A percentile compares a stretch with the other conserved stretches of the same genome.
Evolutionary conservation across 2,329 filamentous ascomycete species (phyloP).

Genomic region (Colletotrichum coccodes): DNA sequence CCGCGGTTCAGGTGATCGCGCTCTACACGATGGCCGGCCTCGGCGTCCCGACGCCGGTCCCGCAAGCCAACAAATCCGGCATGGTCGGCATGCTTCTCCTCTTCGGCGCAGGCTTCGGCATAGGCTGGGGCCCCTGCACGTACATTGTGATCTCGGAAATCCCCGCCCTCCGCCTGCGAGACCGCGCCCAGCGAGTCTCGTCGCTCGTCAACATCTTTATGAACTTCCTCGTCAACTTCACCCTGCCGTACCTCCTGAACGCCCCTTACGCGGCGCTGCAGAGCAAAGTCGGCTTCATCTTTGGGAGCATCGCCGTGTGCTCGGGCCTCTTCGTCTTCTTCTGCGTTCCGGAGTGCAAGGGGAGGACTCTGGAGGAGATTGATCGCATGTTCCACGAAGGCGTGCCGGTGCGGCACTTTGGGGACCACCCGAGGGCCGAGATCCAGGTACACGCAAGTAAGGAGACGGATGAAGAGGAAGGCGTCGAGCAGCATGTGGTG

Average conservation of each 20-base stretch:
- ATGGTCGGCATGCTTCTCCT: constrained; percentile 47
- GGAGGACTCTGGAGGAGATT: constrained; percentile 38
- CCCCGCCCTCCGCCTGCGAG: constrained; percentile 33
- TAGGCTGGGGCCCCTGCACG: constrained; percentile 47
- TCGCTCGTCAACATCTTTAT: constrained; percentile 34
- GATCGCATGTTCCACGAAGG: constrained; percentile 37
- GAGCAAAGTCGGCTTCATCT: constrained; percentile 34
- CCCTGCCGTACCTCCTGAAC: constrained; percentile 34
- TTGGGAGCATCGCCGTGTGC: constrained; percentile 31
- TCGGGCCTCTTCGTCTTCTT: constrained; percentile 34
- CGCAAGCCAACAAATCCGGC: constrained; percentile 35
- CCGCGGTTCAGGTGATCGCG: background rate
- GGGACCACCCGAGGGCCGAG: constrained; percentile 17
- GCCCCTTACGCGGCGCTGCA: constrained; percentile 32
- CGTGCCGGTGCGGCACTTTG: constrained; percentile 35
- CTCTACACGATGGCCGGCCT: constrained; percentile 34
- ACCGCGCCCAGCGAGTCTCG: constrained; percentile 23
- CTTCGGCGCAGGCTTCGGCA: constrained; percentile 42
- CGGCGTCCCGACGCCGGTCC: constrained; percentile 28
- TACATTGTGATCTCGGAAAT: constrained; percentile 49
- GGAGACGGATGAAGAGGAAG: constrained; percentile 15
- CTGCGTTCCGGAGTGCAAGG: constrained; percentile 37
- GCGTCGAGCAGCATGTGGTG: background rate
- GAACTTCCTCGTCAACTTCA: constrained; percentile 36
- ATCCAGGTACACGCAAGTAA: background rate